A percentile compares a stretch with the other conserved stretches of the same genome.
Evolutionary conservation across 2,329 filamentous ascomycete species (phyloP).

Genomic region (Calonectria crousiana): DNA sequence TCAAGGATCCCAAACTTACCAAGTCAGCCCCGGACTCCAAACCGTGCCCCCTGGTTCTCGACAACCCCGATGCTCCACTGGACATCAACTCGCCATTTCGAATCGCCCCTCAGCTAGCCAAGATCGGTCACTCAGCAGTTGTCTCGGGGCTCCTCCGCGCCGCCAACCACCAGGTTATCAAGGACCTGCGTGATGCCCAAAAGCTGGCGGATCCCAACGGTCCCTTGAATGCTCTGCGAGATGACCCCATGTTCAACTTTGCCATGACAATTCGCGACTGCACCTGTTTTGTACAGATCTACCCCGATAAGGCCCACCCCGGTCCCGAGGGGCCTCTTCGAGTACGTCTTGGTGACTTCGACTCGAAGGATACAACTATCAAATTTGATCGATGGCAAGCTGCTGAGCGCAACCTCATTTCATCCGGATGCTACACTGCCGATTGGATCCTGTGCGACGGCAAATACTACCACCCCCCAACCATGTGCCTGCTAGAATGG

Average conservation of each 20-base stretch:
- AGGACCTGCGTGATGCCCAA: constrained; percentile 51
- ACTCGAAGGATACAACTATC: constrained; percentile 76
- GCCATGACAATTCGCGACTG: constrained; percentile 88
- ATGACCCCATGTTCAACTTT: constrained; percentile 66
- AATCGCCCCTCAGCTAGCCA: constrained; percentile 50
- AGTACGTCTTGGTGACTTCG: constrained; percentile 79
- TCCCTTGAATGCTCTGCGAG: constrained; percentile 56
- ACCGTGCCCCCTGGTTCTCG: constrained; percentile 76
- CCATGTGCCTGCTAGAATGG: constrained; percentile 51
- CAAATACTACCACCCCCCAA: constrained; percentile 51
- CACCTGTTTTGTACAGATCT: constrained; percentile 77
- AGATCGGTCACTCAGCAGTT: constrained; percentile 44
- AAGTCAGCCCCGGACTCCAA: constrained; percentile 53
- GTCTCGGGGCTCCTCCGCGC: constrained; percentile 43
- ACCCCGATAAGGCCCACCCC: constrained; percentile 33
- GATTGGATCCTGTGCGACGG: constrained; percentile 52
- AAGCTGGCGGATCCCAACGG: constrained; percentile 58
- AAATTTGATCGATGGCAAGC: constrained; percentile 78
- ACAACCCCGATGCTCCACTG: constrained; percentile 61
- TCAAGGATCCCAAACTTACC: constrained; percentile 49
- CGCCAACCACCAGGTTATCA: constrained; percentile 51
- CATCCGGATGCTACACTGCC: constrained; percentile 76
- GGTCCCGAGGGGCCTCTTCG: constrained; percentile 53
- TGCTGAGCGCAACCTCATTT: constrained; percentile 72
- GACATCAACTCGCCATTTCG: constrained; percentile 58